Evolutionary conservation across 2,329 filamentous ascomycete genomes (phyloP).

Genomic region (Diplodia scrobiculata): DNA sequence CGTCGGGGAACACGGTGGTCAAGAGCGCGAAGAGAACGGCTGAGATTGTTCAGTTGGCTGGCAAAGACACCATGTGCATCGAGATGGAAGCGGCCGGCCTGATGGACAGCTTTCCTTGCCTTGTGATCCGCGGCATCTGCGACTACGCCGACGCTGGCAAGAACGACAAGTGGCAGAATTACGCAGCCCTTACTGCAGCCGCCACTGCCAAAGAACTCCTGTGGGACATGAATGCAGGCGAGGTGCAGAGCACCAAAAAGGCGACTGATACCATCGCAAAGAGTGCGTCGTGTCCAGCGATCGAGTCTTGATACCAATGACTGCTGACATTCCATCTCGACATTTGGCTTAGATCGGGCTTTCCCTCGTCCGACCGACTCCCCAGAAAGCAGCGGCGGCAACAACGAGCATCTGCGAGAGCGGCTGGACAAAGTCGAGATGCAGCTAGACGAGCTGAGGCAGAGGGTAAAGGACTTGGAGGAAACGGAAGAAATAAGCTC

Average conservation of each 20-base stretch:
- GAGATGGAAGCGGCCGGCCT: slow-evolving; percentile 31
- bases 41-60: background rate
- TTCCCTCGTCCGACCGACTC: too few species aligned
- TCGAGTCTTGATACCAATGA: too few species aligned
- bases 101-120: slow-evolving; percentile 35
- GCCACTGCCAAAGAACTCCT: slow-evolving; percentile 33
- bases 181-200: slow-evolving; percentile 33
- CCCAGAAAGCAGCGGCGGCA: too few species aligned
- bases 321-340: too few species aligned
- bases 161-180: slow-evolving; percentile 35
- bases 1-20: background rate
- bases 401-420: too few species aligned
- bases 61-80: slow-evolving; percentile 31
- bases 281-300: background rate
- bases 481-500: too few species aligned
- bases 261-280: background rate
- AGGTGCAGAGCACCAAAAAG: background rate
- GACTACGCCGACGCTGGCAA: slow-evolving; percentile 38
- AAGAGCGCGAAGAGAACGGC: background rate
- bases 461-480: too few species aligned
- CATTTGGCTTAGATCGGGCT: too few species aligned
- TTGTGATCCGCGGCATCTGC: slow-evolving; percentile 37
- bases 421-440: too few species aligned
- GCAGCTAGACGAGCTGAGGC: too few species aligned
- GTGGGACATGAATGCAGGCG: background rate